Evolutionary conservation across 1,284 basidiomycete genomes (phyloP).

Genomic region (Thecaphora thlaspeos): DNA sequence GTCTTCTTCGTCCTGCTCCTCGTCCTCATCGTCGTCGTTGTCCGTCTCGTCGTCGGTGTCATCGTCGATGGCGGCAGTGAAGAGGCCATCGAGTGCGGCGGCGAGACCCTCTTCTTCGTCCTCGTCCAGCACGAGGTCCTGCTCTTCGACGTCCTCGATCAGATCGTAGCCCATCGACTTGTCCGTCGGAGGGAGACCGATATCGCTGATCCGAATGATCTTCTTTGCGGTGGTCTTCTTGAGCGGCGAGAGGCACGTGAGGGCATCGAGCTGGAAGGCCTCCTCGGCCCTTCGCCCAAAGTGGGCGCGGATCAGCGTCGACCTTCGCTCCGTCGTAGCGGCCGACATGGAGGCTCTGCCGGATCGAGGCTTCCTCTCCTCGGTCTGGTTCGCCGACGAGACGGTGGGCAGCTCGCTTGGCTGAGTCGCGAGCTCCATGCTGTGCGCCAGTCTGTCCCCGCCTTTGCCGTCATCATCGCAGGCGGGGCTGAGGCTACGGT

Average conservation of each 20-base stretch:
- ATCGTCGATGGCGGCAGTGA: constrained; percentile 22
- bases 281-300: not conserved
- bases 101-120: constrained; percentile 14
- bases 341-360: constrained; percentile 19
- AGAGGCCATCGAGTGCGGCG: constrained; percentile 22
- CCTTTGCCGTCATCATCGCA: constrained; percentile 6
- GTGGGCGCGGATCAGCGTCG: constrained; percentile 6
- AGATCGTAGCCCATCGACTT: constrained; percentile 28
- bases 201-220: constrained; percentile 22
- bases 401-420: constrained; percentile 17
- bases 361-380: constrained; percentile 4
- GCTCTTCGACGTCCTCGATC: constrained; percentile 4
- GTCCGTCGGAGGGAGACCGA: constrained; percentile 25
- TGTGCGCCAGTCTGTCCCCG: constrained; percentile 12
- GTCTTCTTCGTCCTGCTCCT: constrained; percentile 9
- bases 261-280: not conserved
- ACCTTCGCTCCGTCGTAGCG: constrained; percentile 22
- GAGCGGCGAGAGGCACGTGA: constrained; percentile 8
- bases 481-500: constrained; percentile 22
- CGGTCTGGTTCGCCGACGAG: constrained; percentile 6
- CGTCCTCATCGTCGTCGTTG: constrained; percentile 11
- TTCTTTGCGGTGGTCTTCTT: constrained; percentile 7
- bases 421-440: too few species aligned
- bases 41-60: constrained; percentile 29
- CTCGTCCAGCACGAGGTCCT: constrained; percentile 1